Evolutionary conservation across 1,284 basidiomycete species (phyloP).

Genomic region (Hemileia vastatrix): DNA sequence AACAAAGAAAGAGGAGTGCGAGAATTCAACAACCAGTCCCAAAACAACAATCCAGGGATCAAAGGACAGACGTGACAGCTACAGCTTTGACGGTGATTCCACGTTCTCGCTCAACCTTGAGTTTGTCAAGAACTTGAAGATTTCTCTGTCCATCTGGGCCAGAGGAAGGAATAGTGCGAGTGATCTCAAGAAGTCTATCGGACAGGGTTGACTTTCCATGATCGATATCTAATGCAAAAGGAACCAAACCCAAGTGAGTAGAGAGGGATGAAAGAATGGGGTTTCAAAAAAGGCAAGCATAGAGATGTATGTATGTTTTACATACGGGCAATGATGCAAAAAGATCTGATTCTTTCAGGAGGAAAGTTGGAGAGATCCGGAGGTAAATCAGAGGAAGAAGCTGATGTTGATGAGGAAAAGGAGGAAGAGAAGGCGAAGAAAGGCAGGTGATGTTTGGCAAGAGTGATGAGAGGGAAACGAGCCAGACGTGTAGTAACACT

Average conservation of each 20-base stretch:
- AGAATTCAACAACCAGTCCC: not conserved
- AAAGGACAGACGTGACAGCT: constrained; percentile 5
- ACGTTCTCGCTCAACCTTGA: constrained; percentile 91
- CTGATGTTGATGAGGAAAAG: not conserved
- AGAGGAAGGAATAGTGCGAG: constrained; percentile 35
- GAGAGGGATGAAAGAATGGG: no score
- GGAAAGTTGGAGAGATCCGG: not conserved
- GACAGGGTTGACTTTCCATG: constrained; percentile 44
- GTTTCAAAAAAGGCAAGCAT: not conserved
- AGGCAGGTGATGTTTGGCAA: not conserved
- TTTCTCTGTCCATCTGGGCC: constrained; percentile 19
- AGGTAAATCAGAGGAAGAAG: not conserved
- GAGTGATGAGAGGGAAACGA: no score
- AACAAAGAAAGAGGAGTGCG: constrained; percentile 8
- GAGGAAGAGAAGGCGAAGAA: not conserved
- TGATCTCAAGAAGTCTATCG: constrained; percentile 42
- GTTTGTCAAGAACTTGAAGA: constrained; percentile 44
- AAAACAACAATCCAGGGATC: constrained; percentile 4
- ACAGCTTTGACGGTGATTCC: constrained; percentile 68
- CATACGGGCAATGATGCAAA: constrained; percentile 20
- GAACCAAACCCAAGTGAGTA: no score
- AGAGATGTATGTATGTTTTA: not conserved
- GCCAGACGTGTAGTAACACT: no score
- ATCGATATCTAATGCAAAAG: constrained; percentile 33
- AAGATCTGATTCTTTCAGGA: constrained; percentile 3